Evolutionary conservation across 495 filamentous ascomycete species (phyloP).

Genomic region (Cercophora scortea): DNA sequence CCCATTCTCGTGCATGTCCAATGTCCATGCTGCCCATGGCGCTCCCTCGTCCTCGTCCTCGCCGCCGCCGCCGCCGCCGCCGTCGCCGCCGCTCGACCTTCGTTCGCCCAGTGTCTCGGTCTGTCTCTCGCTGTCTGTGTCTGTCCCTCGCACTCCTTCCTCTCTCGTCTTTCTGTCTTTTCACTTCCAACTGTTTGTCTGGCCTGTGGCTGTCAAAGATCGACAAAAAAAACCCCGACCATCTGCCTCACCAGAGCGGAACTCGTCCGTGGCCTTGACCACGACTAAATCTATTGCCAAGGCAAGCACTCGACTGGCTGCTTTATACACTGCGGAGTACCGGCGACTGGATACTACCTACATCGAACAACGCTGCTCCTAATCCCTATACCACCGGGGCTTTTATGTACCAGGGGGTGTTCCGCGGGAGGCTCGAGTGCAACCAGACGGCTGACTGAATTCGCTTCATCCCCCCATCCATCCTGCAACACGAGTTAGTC

Average conservation of each 20-base stretch:
- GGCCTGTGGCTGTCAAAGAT: background rate
- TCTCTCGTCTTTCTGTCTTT: constrained; percentile 1
- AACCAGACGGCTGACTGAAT: constrained; percentile 6
- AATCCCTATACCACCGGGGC: background rate
- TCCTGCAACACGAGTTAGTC: constrained; percentile 25
- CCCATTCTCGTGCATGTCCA: constrained; percentile 7
- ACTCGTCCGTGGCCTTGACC: no score
- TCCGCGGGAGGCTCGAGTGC: constrained; percentile 12
- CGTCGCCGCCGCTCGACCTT: background rate
- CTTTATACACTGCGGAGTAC: no score
- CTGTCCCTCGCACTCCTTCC: background rate
- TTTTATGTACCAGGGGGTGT: constrained; percentile 7
- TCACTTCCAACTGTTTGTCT: background rate
- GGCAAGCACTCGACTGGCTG: background rate
- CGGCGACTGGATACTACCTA: background rate
- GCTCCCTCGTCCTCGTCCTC: background rate
- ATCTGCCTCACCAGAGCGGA: background rate
- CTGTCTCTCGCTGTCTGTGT: background rate
- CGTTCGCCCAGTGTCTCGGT: no score
- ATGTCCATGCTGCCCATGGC: constrained; percentile 2
- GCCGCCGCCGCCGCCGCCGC: constrained; percentile 8
- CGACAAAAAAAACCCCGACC: constrained; percentile 1
- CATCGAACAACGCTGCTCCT: constrained; percentile 1
- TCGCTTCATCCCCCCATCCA: constrained; percentile 13
- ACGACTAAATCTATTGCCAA: no score